Percentiles rank a stretch among this genome's conserved stretches.
These are phyloP conservation scores for Metarhizium humberi DNA, from an alignment of 2,329 filamentous ascomycete species.

Conservation along the genomic window DNA sequence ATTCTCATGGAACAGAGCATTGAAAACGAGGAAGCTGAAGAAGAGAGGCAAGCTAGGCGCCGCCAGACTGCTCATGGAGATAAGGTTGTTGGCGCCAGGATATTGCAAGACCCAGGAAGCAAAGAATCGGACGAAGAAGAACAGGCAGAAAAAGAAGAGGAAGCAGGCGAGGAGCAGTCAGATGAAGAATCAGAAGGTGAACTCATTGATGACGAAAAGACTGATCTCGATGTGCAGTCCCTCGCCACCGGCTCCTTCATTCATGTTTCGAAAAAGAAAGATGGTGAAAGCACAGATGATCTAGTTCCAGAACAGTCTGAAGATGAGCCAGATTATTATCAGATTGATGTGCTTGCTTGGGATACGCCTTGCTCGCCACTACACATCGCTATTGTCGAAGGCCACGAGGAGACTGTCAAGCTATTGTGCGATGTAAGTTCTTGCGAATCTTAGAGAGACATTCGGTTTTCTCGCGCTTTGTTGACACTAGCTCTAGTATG, in stretches of 20 bases:
- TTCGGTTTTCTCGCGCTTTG: not conserved
- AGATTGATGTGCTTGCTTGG: constrained; percentile 73
- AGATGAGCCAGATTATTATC: constrained; percentile 68
- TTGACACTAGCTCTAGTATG: constrained; percentile 42
- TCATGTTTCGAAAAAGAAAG: constrained; percentile 46
- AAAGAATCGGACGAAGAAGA: not conserved
- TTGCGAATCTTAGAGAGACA: not conserved
- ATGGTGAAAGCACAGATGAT: constrained; percentile 21
- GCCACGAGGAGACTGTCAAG: constrained; percentile 60
- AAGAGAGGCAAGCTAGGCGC: constrained; percentile 44
- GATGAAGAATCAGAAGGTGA: constrained; percentile 32
- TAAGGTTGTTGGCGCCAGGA: constrained; percentile 12
- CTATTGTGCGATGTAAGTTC: constrained; percentile 50
- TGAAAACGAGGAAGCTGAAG: constrained; percentile 60
- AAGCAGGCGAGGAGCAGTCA: constrained; percentile 6
- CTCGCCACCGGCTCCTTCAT: constrained; percentile 66
- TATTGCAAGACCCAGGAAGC: not conserved
- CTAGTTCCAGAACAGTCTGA: constrained; percentile 44
- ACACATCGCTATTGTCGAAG: constrained; percentile 69
- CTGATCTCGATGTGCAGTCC: constrained; percentile 41
- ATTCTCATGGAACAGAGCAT: constrained; percentile 66
- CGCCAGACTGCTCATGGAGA: constrained; percentile 23
- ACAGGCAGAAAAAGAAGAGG: constrained; percentile 8
- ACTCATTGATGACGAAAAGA: constrained; percentile 34
- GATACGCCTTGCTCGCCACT: constrained; percentile 65